phyloP scores from a whole-genome alignment of 306 rosid genomes.

The Corylus americana region DNA sequence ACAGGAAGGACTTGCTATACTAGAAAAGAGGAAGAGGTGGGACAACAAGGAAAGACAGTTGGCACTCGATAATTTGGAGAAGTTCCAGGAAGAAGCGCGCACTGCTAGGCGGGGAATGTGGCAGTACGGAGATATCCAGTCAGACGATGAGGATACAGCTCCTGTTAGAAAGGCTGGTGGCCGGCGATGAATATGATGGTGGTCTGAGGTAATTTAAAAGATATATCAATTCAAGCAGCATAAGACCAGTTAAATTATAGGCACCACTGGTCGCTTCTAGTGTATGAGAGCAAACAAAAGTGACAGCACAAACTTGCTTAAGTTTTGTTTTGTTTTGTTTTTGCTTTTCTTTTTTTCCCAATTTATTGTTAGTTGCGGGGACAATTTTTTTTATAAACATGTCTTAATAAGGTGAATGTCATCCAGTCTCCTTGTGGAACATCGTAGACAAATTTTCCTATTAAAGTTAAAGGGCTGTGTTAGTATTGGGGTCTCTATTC shows the following conservation, averaged over 20 bases:
- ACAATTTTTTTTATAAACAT: constrained; percentile 40
- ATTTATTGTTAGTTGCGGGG: constrained; percentile 42
- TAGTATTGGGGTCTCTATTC: neutral
- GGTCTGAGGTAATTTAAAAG: constrained; percentile 25
- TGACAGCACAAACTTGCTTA: constrained; percentile 46
- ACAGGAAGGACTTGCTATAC: constrained; percentile 90
- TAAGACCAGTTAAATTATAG: constrained; percentile 42
- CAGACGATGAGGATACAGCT: constrained; percentile 78
- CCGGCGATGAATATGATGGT: constrained; percentile 46
- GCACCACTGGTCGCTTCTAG: constrained; percentile 35
- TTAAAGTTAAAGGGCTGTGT: constrained; percentile 8
- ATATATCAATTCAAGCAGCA: constrained; percentile 37
- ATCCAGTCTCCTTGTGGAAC: constrained; percentile 33
- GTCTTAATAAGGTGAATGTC: constrained; percentile 54
- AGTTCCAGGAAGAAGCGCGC: constrained; percentile 76
- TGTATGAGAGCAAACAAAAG: constrained; percentile 33
- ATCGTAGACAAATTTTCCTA: constrained; percentile 37
- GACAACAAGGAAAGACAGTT: constrained; percentile 64
- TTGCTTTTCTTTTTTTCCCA: constrained; percentile 23
- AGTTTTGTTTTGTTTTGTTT: constrained; percentile 48
- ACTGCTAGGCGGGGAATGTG: constrained; percentile 75
- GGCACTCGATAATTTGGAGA: constrained; percentile 75
- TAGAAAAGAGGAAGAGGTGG: constrained; percentile 78
- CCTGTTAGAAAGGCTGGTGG: constrained; percentile 70
- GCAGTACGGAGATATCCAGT: constrained; percentile 89